A percentile compares a stretch with the other conserved stretches of the same genome.
phyloP scores from a whole-genome alignment of 2,329 filamentous ascomycete genomes.

The Lojkania enalia region DNA sequence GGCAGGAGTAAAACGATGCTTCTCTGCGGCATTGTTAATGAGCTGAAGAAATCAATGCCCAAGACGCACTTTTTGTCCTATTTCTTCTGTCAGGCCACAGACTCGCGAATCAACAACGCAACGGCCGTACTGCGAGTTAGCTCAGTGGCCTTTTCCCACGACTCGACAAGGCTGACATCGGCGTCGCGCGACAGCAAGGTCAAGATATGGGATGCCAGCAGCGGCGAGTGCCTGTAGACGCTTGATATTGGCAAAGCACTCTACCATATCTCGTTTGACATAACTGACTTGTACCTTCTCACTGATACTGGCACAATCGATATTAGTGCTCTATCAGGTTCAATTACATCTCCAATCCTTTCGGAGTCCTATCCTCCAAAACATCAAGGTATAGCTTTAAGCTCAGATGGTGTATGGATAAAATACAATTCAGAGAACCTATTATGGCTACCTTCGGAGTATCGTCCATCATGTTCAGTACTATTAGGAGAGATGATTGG shows the following conservation, averaged over 20 bases:
- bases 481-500: no score
- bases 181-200: background rate
- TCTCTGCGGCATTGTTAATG: no score
- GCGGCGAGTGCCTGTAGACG: background rate
- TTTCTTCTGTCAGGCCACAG: no score
- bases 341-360: background rate
- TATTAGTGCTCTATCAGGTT: background rate
- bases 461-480: background rate
- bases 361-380: background rate
- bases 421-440: conserved; percentile 3
- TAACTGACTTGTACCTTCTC: background rate
- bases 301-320: background rate
- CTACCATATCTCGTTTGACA: background rate
- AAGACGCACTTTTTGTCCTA: no score
- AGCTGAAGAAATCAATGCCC: no score
- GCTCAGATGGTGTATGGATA: background rate
- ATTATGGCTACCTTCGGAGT: background rate
- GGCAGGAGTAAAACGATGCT: no score
- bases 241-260: background rate
- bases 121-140: background rate
- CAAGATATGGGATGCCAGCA: background rate
- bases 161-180: background rate
- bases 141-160: background rate
- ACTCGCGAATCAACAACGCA: no score
- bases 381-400: background rate